Evolutionary conservation across 768 basidiomycete species (phyloP).

Genomic region (Termitomyces sp.): DNA sequence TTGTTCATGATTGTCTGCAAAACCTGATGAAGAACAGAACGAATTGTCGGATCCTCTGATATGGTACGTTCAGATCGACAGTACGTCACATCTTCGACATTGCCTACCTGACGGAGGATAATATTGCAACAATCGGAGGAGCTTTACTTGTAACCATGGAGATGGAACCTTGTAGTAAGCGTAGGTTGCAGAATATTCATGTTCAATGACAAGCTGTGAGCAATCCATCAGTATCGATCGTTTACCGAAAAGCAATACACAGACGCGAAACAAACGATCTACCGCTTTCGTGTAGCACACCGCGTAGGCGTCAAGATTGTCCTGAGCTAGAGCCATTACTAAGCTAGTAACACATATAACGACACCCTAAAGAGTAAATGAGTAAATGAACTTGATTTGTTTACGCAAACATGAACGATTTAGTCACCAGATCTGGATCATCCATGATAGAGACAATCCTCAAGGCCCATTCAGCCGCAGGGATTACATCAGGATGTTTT

Average conservation of each 20-base stretch:
- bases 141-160: slow-evolving; percentile 96
- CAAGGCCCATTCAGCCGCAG: slow-evolving; percentile 92
- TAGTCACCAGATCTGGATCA: slow-evolving; percentile 71
- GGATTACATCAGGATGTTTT: slow-evolving; percentile 93
- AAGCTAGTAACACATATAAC: slow-evolving; percentile 91
- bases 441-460: slow-evolving; percentile 96
- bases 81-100: neutral
- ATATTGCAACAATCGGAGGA: slow-evolving; percentile 88
- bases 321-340: slow-evolving; percentile 91
- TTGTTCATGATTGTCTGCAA: slow-evolving; percentile 89
- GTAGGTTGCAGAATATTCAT: slow-evolving; percentile 84
- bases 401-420: slow-evolving; percentile 10
- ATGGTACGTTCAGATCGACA: neutral
- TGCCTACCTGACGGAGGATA: slow-evolving; percentile 87
- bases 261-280: slow-evolving; percentile 77
- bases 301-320: slow-evolving; percentile 83
- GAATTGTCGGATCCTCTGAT: slow-evolving; percentile 78
- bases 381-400: slow-evolving; percentile 1
- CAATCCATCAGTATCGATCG: neutral
- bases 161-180: slow-evolving; percentile 97
- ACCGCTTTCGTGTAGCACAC: slow-evolving; percentile 96
- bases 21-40: slow-evolving; percentile 71
- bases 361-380: slow-evolving; percentile 62
- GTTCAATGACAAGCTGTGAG: slow-evolving; percentile 79
- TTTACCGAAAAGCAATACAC: slow-evolving; percentile 14